phyloP scores from a whole-genome alignment of 2,329 filamentous ascomycete genomes.

The Talaromyces sp. region DNA sequence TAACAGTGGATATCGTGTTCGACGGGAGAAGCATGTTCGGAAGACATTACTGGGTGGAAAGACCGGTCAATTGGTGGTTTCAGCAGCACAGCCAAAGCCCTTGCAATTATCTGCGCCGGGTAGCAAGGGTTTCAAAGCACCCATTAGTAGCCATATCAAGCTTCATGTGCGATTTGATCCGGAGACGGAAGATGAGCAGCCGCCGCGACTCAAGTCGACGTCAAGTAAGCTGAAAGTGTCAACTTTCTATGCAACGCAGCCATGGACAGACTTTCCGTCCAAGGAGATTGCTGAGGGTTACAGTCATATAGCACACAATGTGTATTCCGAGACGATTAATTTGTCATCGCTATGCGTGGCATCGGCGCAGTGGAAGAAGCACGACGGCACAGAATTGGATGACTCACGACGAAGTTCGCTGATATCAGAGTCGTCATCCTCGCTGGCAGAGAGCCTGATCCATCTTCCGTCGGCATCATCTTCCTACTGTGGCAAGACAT shows the following conservation, averaged over 20 bases:
- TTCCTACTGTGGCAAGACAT: constrained; percentile 45
- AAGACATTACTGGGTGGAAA: constrained; percentile 59
- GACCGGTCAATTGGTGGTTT: constrained; percentile 56
- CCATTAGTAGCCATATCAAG: constrained; percentile 50
- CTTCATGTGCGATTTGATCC: constrained; percentile 62
- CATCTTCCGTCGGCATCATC: constrained; percentile 22
- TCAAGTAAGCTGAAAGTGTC: constrained; percentile 54
- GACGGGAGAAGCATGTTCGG: constrained; percentile 57
- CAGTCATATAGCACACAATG: constrained; percentile 38
- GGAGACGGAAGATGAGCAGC: constrained; percentile 43
- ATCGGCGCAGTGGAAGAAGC: constrained; percentile 56
- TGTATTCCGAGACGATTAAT: constrained; percentile 52
- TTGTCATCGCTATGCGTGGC: constrained; percentile 56
- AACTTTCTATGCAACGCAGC: constrained; percentile 55
- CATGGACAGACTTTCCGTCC: constrained; percentile 50
- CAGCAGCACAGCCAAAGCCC: constrained; percentile 56
- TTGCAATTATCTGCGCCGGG: constrained; percentile 48
- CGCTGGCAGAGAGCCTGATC: constrained; percentile 22
- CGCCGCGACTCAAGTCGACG: constrained; percentile 53
- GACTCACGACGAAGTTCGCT: constrained; percentile 27
- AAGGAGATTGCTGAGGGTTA: constrained; percentile 22
- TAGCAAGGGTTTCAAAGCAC: constrained; percentile 24
- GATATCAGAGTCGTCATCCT: constrained; percentile 26
- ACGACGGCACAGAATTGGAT: constrained; percentile 33
- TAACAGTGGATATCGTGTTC: constrained; percentile 47